Evolutionary conservation across 106 monocot species (phyloP), one percentile per base, ranked within the genome.

Genomic region (Amphibolis antarctica): DNA sequence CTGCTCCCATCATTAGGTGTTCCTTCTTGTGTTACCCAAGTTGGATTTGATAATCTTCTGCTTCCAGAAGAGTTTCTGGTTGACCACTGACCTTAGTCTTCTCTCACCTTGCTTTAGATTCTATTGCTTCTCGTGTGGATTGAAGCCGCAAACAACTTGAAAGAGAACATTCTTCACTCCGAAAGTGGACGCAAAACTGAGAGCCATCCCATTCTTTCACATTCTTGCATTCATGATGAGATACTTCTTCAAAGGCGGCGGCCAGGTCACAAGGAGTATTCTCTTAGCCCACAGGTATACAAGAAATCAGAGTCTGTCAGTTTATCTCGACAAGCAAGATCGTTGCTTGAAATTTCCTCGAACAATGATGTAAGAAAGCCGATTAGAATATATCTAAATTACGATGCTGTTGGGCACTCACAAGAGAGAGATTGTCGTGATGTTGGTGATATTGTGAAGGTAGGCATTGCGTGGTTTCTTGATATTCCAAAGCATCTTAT

Each of bases 361-460:
- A 63, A 69, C 28, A 71, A 78, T 27, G 81, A 80, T 78, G 48
- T 60, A 21, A 90, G 75, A 56, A 70, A 96, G 44, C 86, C 96
- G 0, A 96, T 96, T 53, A 77, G 96, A 60, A 96, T 96, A 61
- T 90, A 74, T 73, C 67, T 96, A 25, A 96, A 96, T 78, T 96
- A 96, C 72, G 96, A 96, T 66, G 96, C 96, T 42, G 96, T 96
- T 65, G 96, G 96, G n/a, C 81, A 84, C 45, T 86, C 96, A 28
- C 63, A 76, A 42, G 96, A 96, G 67, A 77, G 96, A 71, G 96
- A 96, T 66, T 96, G 96, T 49, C 79, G 48, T 53, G 65, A 26
- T 65, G 72, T 96, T 80, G 90, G 89, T 9, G 90, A 90, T 65
- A 63, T 90, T 66, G 90, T 96, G 17, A 96, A 96, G 93, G 92